A percentile compares a stretch with the other conserved stretches of the same genome.
Evolutionary conservation across 1,284 basidiomycete genomes (phyloP).

Genomic region (Puccinia hordei): DNA sequence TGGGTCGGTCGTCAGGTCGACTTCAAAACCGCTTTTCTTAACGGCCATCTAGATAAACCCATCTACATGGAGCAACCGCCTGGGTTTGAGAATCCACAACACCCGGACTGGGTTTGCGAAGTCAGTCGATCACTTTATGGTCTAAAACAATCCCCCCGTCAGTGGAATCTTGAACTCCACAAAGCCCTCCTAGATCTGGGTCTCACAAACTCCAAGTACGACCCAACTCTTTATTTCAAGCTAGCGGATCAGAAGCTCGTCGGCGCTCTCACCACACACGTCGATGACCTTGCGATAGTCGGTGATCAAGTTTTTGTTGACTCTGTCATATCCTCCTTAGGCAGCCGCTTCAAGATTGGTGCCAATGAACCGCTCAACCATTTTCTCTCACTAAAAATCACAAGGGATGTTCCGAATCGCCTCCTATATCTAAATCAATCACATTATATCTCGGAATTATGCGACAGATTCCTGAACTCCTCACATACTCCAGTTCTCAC

Average conservation of each 20-base stretch:
- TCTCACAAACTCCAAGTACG: no score
- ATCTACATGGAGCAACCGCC: not conserved
- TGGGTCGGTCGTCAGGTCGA: no score
- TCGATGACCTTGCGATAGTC: conserved; percentile 5
- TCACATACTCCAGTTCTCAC: not conserved
- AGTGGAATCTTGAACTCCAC: not conserved
- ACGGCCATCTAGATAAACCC: not conserved
- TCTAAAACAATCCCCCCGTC: conserved; percentile 15
- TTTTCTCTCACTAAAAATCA: not conserved
- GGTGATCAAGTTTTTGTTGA: not conserved
- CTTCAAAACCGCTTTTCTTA: no score
- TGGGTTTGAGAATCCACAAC: not conserved
- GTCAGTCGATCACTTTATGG: not conserved
- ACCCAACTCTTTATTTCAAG: no score
- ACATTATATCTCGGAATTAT: not conserved
- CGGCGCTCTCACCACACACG: conserved; percentile 1
- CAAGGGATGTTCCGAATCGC: not conserved
- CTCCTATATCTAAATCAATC: not conserved
- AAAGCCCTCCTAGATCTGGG: no score
- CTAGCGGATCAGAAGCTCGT: not conserved
- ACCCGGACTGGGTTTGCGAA: conserved; percentile 13
- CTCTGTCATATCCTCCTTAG: not conserved
- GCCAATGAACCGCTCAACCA: no score
- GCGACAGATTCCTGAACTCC: not conserved
- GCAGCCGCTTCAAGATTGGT: not conserved